phyloP scores from a whole-genome alignment of 2,329 filamentous ascomycete genomes.

The Nigrograna mackinnonii region DNA sequence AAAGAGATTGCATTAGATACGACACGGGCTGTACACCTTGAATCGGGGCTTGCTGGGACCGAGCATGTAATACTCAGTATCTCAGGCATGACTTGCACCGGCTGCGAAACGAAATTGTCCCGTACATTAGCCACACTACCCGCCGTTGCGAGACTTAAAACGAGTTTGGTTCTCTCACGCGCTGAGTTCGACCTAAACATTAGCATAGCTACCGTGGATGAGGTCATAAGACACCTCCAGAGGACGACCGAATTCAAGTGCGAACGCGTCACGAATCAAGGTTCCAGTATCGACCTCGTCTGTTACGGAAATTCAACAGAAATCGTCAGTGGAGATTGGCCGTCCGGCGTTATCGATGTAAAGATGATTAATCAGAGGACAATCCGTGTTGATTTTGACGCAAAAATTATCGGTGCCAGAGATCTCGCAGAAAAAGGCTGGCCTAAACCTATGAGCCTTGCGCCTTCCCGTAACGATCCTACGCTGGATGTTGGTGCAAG shows the following conservation, averaged over 20 bases:
- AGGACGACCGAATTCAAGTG: slow-evolving; percentile 66
- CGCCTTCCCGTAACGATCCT: slow-evolving; percentile 50
- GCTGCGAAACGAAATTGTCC: slow-evolving; percentile 69
- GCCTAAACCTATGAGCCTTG: slow-evolving; percentile 41
- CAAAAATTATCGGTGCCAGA: slow-evolving; percentile 53
- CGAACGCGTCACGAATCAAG: slow-evolving; percentile 37
- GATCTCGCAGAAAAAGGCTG: slow-evolving; percentile 45
- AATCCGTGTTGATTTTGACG: slow-evolving; percentile 51
- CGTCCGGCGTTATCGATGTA: slow-evolving; percentile 23
- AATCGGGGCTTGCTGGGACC: slow-evolving; percentile 23
- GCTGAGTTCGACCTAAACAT: slow-evolving; percentile 66
- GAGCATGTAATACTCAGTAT: slow-evolving; percentile 66
- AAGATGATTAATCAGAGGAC: slow-evolving; percentile 17
- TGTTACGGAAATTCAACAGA: slow-evolving; percentile 9
- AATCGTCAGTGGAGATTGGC: slow-evolving; percentile 21
- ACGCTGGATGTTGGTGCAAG: slow-evolving; percentile 54
- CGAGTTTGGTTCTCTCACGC: slow-evolving; percentile 66
- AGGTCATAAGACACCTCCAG: slow-evolving; percentile 57
- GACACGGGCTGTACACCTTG: slow-evolving; percentile 14
- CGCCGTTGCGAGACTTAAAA: slow-evolving; percentile 60
- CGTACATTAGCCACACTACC: slow-evolving; percentile 54
- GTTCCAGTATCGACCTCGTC: slow-evolving; percentile 25
- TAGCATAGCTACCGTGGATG: slow-evolving; percentile 22
- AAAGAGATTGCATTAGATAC: neutral
- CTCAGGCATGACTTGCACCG: slow-evolving; percentile 74